These are phyloP conservation scores for Penicillium egyptiacum DNA, from an alignment of 495 filamentous ascomycete species.

Conservation along the genomic window DNA sequence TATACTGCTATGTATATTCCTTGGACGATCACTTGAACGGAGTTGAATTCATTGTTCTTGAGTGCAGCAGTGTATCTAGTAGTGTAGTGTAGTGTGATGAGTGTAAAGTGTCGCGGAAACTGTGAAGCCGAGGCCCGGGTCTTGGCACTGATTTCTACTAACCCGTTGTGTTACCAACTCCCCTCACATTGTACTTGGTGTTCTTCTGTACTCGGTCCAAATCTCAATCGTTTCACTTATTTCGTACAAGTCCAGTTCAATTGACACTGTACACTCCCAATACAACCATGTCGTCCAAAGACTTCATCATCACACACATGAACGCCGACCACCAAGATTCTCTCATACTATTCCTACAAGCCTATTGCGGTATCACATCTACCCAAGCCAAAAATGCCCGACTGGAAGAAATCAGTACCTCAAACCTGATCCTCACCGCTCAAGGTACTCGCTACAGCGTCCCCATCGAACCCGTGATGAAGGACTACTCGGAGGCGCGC, in stretches of 20 bases:
- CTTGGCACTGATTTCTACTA: slow-evolving; percentile 21
- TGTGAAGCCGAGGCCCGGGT: slow-evolving; percentile 22
- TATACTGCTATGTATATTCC: slow-evolving; percentile 9
- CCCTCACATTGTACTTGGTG: background rate
- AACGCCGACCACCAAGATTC: slow-evolving; percentile 71
- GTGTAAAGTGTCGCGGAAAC: background rate
- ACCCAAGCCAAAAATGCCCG: slow-evolving; percentile 48
- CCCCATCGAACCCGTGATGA: slow-evolving; percentile 63
- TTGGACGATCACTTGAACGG: background rate
- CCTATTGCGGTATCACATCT: slow-evolving; percentile 54
- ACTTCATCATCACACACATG: slow-evolving; percentile 75
- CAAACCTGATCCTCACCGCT: slow-evolving; percentile 53
- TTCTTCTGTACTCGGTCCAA: background rate
- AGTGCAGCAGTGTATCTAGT: background rate
- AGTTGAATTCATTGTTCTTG: background rate
- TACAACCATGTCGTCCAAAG: slow-evolving; percentile 43
- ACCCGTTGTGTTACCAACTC: background rate
- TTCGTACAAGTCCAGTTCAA: background rate
- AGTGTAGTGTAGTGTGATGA: background rate
- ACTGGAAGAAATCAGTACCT: slow-evolving; percentile 60
- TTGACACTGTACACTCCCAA: background rate
- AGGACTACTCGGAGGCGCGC: slow-evolving; percentile 58
- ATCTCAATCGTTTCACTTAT: background rate
- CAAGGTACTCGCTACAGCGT: slow-evolving; percentile 53
- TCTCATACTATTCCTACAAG: slow-evolving; percentile 63